A percentile compares a stretch with the other conserved stretches of the same genome.
phyloP scores from a whole-genome alignment of 2,329 filamentous ascomycete species.

The Colletotrichum coccodes region DNA sequence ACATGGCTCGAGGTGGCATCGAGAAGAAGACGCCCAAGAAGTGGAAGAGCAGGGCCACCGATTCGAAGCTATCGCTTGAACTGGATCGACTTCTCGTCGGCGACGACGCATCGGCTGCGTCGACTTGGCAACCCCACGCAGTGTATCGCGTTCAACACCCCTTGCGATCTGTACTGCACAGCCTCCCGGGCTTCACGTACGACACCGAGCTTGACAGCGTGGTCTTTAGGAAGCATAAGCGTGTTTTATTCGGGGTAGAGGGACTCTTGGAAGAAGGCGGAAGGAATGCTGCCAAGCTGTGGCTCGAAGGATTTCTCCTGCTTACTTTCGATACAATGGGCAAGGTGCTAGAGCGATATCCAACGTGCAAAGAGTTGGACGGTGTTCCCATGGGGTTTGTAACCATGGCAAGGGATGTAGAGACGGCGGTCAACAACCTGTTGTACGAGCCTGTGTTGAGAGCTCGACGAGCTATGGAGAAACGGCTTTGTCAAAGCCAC shows the following conservation, averaged over 20 bases:
- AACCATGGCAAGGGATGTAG: constrained; percentile 12
- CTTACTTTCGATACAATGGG: constrained; percentile 7
- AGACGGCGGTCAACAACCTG: neutral
- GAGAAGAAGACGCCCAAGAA: constrained; percentile 10
- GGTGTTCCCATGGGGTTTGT: constrained; percentile 11
- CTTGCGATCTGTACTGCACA: constrained; percentile 1
- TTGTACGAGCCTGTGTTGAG: neutral
- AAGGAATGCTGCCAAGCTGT: neutral
- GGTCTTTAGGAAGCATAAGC: constrained; percentile 4
- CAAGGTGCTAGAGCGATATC: neutral
- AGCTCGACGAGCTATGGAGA: constrained; percentile 16
- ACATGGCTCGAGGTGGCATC: neutral
- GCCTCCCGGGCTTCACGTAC: constrained; percentile 14
- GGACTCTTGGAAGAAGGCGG: neutral
- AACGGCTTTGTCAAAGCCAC: neutral
- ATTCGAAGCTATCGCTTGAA: constrained; percentile 9
- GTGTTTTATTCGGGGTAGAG: constrained; percentile 7
- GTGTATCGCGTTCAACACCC: constrained; percentile 10
- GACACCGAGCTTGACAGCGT: constrained; percentile 18
- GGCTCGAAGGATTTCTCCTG: constrained; percentile 17
- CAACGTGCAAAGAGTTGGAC: constrained; percentile 1
- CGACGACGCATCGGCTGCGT: neutral
- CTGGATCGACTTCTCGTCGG: constrained; percentile 18
- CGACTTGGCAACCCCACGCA: neutral
- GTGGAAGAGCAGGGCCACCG: neutral